These are phyloP conservation scores for Penicillium turbatum DNA, from an alignment of 495 filamentous ascomycete genomes.

Conservation along the genomic window DNA sequence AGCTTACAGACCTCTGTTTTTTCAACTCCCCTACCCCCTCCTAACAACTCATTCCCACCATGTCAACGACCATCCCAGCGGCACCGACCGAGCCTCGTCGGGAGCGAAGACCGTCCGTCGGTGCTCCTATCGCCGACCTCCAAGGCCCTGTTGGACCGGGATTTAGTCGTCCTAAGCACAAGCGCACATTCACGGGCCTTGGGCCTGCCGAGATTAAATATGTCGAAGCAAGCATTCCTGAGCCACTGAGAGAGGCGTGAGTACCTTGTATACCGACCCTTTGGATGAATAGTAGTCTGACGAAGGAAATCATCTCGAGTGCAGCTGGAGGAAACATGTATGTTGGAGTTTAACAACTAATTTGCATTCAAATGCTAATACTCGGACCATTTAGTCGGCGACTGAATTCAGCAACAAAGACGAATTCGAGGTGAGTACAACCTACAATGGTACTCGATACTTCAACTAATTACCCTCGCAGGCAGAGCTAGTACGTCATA, in stretches of 20 bases:
- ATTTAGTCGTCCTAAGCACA: slow-evolving; percentile 82
- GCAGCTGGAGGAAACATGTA: slow-evolving; percentile 77
- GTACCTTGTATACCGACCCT: slow-evolving; percentile 20
- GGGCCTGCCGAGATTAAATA: slow-evolving; percentile 85
- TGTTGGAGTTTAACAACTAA: slow-evolving; percentile 12
- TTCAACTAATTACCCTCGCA: slow-evolving; percentile 25
- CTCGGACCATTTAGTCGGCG: slow-evolving; percentile 43
- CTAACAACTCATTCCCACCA: background rate
- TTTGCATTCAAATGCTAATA: background rate
- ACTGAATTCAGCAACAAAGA: slow-evolving; percentile 70
- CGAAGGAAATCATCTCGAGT: background rate
- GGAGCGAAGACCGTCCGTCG: slow-evolving; percentile 71
- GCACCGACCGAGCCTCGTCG: slow-evolving; percentile 24
- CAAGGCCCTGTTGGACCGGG: slow-evolving; percentile 74
- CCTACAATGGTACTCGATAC: slow-evolving; percentile 6
- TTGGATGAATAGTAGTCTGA: slow-evolving; percentile 12
- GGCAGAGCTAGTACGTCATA: slow-evolving; percentile 82
- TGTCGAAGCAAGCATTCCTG: slow-evolving; percentile 86
- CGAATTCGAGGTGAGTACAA: slow-evolving; percentile 54
- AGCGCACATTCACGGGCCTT: slow-evolving; percentile 88
- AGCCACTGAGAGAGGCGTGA: slow-evolving; percentile 77
- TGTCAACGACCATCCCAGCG: background rate
- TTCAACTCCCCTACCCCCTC: background rate
- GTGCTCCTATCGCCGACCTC: slow-evolving; percentile 77
- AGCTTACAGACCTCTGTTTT: background rate